These are phyloP conservation scores for Diaporthe citrichinensis DNA, from an alignment of 2,329 filamentous ascomycete species.

Conservation along the genomic window DNA sequence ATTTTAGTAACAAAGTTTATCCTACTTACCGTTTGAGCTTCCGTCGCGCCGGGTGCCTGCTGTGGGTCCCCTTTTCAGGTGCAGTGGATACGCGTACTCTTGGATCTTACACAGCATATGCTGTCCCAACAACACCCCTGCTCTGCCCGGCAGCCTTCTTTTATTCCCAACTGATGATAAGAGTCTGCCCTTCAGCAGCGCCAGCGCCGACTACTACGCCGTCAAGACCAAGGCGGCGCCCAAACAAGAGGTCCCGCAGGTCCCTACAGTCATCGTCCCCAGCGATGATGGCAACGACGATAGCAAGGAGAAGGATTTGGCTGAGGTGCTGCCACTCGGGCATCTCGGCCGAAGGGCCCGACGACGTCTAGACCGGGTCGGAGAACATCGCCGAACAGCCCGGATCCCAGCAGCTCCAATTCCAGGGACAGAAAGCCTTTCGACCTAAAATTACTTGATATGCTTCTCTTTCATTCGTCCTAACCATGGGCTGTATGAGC, in stretches of 20 bases:
- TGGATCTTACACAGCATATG: neutral
- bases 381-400: constrained; percentile 38
- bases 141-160: neutral
- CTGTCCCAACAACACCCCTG: neutral
- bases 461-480: neutral
- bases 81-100: neutral
- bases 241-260: constrained; percentile 37
- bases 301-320: constrained; percentile 51
- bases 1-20: neutral
- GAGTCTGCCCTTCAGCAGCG: constrained; percentile 68
- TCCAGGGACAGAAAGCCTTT: neutral
- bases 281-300: constrained; percentile 41
- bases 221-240: constrained; percentile 64
- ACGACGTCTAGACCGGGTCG: constrained; percentile 35
- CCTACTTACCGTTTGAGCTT: neutral
- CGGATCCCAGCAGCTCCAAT: constrained; percentile 9
- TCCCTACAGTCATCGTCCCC: constrained; percentile 46
- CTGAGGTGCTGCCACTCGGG: constrained; percentile 44
- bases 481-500: neutral
- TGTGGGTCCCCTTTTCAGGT: neutral
- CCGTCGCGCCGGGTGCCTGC: neutral
- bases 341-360: constrained; percentile 24
- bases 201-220: constrained; percentile 71
- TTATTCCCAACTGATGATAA: neutral
- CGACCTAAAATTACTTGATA: too few relatives aligned